Percentiles rank a stretch among this genome's conserved stretches.
These are phyloP conservation scores for Populus tomentosa DNA, from an alignment of 441 rosid species.

Conservation along the genomic window DNA sequence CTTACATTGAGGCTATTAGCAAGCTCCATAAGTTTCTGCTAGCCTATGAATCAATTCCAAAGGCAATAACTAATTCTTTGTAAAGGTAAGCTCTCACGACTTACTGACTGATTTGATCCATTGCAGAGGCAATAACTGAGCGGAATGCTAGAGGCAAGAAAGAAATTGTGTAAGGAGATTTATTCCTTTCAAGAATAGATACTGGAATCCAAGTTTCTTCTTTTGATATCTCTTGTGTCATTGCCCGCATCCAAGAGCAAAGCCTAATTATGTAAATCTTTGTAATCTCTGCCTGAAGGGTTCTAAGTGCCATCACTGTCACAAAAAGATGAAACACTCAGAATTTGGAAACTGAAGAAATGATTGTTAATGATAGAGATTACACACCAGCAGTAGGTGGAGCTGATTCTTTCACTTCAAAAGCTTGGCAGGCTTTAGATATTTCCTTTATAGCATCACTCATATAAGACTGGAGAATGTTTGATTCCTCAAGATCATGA, in stretches of 20 bases:
- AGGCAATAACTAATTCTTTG: not conserved
- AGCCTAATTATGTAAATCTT: constrained; percentile 81
- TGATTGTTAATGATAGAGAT: constrained; percentile 22
- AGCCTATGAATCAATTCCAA: not conserved
- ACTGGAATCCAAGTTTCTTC: constrained; percentile 90
- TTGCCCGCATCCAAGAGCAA: constrained; percentile 93
- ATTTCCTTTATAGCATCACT: constrained; percentile 76
- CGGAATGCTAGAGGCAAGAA: constrained; percentile 86
- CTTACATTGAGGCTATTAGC: not conserved
- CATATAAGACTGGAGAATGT: constrained; percentile 73
- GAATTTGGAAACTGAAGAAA: constrained; percentile 22
- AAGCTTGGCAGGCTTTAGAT: constrained; percentile 87
- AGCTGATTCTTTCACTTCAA: constrained; percentile 88
- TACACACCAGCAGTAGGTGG: constrained; percentile 73
- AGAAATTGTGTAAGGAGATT: constrained; percentile 84
- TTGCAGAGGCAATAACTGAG: constrained; percentile 60
- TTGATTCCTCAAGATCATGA: constrained; percentile 77
- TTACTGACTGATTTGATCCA: constrained; percentile 92
- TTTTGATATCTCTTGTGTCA: constrained; percentile 65
- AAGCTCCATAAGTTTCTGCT: not conserved
- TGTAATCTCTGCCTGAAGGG: constrained; percentile 72
- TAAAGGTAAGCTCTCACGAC: constrained; percentile 24
- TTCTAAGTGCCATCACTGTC: constrained; percentile 65
- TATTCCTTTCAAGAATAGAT: constrained; percentile 87
- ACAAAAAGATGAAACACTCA: constrained; percentile 27